Base-by-base conservation (phyloP, 306 rosid species). In the barrel medic (Medicago truncatula) region DNA sequence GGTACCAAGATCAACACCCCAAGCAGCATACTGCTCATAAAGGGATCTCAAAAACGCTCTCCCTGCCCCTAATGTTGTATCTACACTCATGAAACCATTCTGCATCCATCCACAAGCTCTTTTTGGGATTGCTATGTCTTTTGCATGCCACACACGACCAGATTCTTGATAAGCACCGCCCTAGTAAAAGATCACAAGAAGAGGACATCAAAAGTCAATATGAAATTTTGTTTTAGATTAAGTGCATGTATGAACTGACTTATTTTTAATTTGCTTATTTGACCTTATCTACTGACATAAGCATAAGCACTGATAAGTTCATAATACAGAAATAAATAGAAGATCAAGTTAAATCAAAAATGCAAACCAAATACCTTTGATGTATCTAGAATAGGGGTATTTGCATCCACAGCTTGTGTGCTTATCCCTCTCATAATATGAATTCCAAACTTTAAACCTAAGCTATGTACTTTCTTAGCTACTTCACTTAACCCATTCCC, bases 401-500 rank as follows among this genome's bases (percentile, higher is more conserved):
- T 92, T n/a, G 93, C 98, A 84, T 87, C 89, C 61, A 92, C 92
- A 5, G 38, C 38, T 34, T 34, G 38, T 34, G 98, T 92, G 80
- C 98, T 95, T 79, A 95, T 95, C 76, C 97, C 98, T 79, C 96
- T 87, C 98, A 95, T 95, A 58, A 95, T 83, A 87, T 92, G 98
- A 89, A 95, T 89, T 73, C 98, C 98, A 65, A 95, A 92, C 87
- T 90, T 92, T 62, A 95, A 89, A 78, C 97, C 98, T 86, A 90
- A 53, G 70, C 78, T 62, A 78, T 90, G 98, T 41, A 95, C 96
- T 90, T 82, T 85, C 34, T 81, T 76, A 61, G 96, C 97, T 81
- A 95, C 85, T 83, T 80, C 61, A 40, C 77, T 49, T 83, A 95
- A 90, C 57, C 97, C 98, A n/a, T 80, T 89, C 64, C 93, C 97